Base-by-base conservation (phyloP, 179 eudicot genomes). In the Spergularia azorica region DNA sequence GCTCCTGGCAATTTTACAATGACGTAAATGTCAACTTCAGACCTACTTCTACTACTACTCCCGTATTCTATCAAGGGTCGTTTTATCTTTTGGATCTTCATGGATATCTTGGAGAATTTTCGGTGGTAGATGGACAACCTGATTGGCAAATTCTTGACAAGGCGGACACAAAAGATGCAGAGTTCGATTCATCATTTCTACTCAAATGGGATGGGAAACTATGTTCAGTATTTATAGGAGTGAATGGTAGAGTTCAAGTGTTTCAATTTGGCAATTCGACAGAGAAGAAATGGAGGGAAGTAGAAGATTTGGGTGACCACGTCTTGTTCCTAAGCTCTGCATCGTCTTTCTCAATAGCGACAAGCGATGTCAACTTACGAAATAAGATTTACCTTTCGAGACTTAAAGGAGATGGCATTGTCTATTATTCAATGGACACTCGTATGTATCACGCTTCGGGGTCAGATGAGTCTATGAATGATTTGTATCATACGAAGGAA, bases 351-450 rank as follows among this genome's bases (percentile, higher is more conserved):
- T 63, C 77, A 16, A n/a, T 54, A 6, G 1, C 65, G 48, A 13
- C 63, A 26, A 32, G 21, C 5, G 63, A 75, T 51, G 15, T 12
- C 13, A n/a, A 12, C 61, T 9, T 75, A 62, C 52, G 70, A 15
- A 75, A 75, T 54, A 64, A 17, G 62, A 64, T 75, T 46, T 75
- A 51, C 54, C 63, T 75, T 21, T 52, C 71, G 16, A 74, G 60
- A 20, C 15, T 51, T 10, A 9, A 32, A 16, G 63, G 39, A n/a
- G n/a, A 75, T 16, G 52, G 17, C n/a, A 16, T 64, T n/a, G 38
- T 64, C 1, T 54, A 15, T n/a, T 75, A 52, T 48, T 63, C 70
- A 2, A 70, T 51, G 52, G 63, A 75, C 3, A 75, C 54, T 15
- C 9, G 36, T 1, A 75, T 52, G 71, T 64, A 63, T 52, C 62